Evolutionary conservation across 2,329 filamentous ascomycete species (phyloP), one percentile per base, ranked within the genome.

Genomic region (Stagonosporopsis tanaceti): DNA sequence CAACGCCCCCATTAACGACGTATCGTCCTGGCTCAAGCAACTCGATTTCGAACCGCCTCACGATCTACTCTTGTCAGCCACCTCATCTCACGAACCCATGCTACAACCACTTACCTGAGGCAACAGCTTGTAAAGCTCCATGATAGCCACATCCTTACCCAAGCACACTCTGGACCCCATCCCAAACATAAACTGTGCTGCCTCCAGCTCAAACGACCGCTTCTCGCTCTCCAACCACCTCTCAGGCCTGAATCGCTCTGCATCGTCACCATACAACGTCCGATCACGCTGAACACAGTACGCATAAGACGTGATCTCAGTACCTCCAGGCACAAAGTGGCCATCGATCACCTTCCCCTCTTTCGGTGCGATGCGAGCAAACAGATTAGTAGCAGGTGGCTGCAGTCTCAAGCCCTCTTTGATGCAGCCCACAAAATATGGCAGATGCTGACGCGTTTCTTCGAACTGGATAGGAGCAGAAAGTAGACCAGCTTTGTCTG

Each of bases 341-440:
- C 77, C 78, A 41, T 77, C 78, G 2, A 81, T 65, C 6, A 75
- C 64, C 32, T 79, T 70, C 2, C 70, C 72, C 3, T 59, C 64
- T 17, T 63, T 55, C 3, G 68, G 66, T 8, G 51, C 73, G 4
- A 81, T 68, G 0, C 83, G 77, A 2, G 82, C 79, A 64, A 85
- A 82, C 25, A 84, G 77, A 53, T 81, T 84, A 1, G 82, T 79
- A 0, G 81, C 82, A 0, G 82, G 77, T 1, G 83, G 83, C 51
- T 79, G 78, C 20, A 85, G 73, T 2, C 82, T 80, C 63, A 85
- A 72, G 1, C 78, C 77, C 63, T 85, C 83, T 25, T 79, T 79
- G 42, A 85, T 77, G 58, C 81, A 84, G 1, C 81, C 81, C 3
- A 80, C 71, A 58, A 81, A 84, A 69, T 77, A 85, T 1, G 79